Percentiles rank a stretch among this genome's conserved stretches.
Conservation (phyloP, 2,329 filamentous ascomycete genomes). For the Hypomyces rosellus region DNA sequence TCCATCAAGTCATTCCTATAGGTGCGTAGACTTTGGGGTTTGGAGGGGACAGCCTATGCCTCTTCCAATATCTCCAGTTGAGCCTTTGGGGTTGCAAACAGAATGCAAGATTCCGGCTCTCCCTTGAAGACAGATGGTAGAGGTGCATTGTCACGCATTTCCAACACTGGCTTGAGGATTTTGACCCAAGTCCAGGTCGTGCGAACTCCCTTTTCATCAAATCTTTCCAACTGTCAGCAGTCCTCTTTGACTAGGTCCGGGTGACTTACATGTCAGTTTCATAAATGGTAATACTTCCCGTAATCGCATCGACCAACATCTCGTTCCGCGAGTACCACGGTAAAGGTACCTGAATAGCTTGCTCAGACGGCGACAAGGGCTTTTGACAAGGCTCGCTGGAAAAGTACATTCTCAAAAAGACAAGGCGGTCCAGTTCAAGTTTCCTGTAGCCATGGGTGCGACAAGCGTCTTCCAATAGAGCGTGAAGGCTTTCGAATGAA, state of each 20-base stretch:
- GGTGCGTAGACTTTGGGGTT: background rate
- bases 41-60: slow-evolving; percentile 8
- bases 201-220: background rate
- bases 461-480: slow-evolving; percentile 14
- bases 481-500: slow-evolving; percentile 8
- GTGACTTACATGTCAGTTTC: slow-evolving; percentile 16
- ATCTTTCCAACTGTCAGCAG: background rate
- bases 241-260: no score
- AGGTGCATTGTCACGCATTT: no score
- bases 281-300: slow-evolving; percentile 17
- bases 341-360: background rate
- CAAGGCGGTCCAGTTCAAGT: slow-evolving; percentile 18
- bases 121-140: no score
- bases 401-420: slow-evolving; percentile 12
- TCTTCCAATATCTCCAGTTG: slow-evolving; percentile 17
- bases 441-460: slow-evolving; percentile 17
- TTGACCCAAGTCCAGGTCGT: slow-evolving; percentile 20
- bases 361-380: background rate
- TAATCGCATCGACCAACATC: slow-evolving; percentile 7
- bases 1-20: no score
- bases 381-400: background rate
- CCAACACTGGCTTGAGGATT: slow-evolving; percentile 17
- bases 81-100: slow-evolving; percentile 16
- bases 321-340: background rate
- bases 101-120: slow-evolving; percentile 10